These are phyloP conservation scores for Musa itinerans DNA, from an alignment of 176 grass and related monocot genomes.

Conservation along the genomic window DNA sequence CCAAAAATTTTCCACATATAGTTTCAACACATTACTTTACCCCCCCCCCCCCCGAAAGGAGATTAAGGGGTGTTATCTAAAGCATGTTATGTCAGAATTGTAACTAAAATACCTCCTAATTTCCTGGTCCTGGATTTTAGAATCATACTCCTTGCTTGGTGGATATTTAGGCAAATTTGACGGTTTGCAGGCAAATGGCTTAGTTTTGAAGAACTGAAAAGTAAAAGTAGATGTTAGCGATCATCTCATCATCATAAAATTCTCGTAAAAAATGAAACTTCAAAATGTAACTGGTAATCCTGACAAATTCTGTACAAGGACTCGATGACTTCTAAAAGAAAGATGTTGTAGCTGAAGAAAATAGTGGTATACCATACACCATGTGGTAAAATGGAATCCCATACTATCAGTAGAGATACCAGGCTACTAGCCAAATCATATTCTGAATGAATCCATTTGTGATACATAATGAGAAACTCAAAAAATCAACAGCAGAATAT, in stretches of 20 bases:
- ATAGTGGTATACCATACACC: neutral
- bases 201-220: slow-evolving; percentile 62
- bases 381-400: neutral
- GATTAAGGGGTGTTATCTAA: neutral
- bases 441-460: neutral
- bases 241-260: neutral
- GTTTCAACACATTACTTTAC: too few species aligned
- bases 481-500: neutral
- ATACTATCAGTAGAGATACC: neutral
- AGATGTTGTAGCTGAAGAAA: neutral
- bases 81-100: neutral
- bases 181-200: slow-evolving; percentile 52
- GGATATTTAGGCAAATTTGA: slow-evolving; percentile 67
- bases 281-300: neutral
- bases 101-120: slow-evolving; percentile 22
- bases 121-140: slow-evolving; percentile 58
- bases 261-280: neutral
- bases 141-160: slow-evolving; percentile 90
- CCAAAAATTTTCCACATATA: neutral
- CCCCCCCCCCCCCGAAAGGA: neutral
- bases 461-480: neutral
- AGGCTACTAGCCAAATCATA: neutral
- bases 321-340: neutral
- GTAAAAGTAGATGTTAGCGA: slow-evolving; percentile 6
- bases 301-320: neutral